A percentile compares a stretch with the other conserved stretches of the same genome.
These are phyloP conservation scores for Pseudogymnoascus sp. DNA, from an alignment of 2,329 filamentous ascomycete species.

Conservation along the genomic window DNA sequence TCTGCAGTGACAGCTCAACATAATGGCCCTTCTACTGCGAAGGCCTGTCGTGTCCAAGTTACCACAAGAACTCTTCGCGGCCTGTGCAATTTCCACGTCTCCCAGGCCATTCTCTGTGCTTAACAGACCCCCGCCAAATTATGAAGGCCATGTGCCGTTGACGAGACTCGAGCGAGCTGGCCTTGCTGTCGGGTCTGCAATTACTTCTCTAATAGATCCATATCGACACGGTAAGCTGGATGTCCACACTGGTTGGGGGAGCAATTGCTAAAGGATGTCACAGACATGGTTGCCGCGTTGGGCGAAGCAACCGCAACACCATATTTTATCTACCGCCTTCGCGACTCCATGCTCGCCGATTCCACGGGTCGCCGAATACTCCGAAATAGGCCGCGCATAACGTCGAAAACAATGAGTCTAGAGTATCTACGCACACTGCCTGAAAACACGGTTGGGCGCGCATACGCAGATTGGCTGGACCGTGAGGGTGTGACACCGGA, in stretches of 20 bases:
- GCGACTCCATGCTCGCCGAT: conserved; percentile 78
- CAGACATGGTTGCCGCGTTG: conserved; percentile 88
- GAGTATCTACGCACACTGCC: conserved; percentile 64
- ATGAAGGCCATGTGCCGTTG: conserved; percentile 86
- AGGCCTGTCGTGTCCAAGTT: conserved; percentile 16
- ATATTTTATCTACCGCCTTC: conserved; percentile 88
- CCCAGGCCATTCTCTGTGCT: conserved; percentile 65
- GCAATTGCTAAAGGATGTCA: conserved; percentile 10
- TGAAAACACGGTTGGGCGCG: conserved; percentile 65
- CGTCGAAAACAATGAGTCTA: conserved; percentile 59
- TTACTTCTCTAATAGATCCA: conserved; percentile 63
- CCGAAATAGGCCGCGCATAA: conserved; percentile 80
- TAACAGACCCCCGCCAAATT: conserved; percentile 77
- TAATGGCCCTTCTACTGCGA: conserved; percentile 23
- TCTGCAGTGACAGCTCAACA: not conserved
- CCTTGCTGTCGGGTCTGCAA: conserved; percentile 57
- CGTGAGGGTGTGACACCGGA: conserved; percentile 89
- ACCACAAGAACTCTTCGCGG: conserved; percentile 22
- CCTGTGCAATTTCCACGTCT: conserved; percentile 21
- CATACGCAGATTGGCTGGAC: conserved; percentile 88
- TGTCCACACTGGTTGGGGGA: not conserved
- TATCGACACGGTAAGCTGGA: conserved; percentile 49
- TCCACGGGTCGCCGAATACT: conserved; percentile 86
- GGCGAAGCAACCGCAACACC: conserved; percentile 91
- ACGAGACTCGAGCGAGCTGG: conserved; percentile 67